phyloP scores from a whole-genome alignment of 352 stramenopile species.

The Phytopythium kandeliae region DNA sequence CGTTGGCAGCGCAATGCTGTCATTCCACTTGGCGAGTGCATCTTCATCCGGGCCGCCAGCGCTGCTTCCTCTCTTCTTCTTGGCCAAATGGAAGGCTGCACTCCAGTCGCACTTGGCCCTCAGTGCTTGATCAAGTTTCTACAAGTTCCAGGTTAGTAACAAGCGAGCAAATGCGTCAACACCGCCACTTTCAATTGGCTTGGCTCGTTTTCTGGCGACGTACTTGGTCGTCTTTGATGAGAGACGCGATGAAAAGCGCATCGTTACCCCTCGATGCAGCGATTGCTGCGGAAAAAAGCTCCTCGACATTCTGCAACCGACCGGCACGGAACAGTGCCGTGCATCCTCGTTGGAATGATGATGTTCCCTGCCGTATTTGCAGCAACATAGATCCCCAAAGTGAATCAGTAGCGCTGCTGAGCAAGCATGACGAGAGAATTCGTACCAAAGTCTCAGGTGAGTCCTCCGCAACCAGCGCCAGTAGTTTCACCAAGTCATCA shows the following conservation, averaged over 20 bases:
- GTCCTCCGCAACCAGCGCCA: conserved; percentile 17
- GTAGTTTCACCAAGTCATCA: conserved; percentile 27
- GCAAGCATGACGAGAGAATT: neutral
- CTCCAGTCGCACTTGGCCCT: conserved; percentile 16
- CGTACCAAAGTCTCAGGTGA: conserved; percentile 41
- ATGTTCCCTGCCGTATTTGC: conserved; percentile 30
- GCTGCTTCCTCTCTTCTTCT: conserved; percentile 5
- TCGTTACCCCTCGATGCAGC: conserved; percentile 25
- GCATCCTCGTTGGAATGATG: conserved; percentile 52
- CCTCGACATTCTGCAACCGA: conserved; percentile 15
- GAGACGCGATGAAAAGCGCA: conserved; percentile 41
- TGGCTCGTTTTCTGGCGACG: neutral
- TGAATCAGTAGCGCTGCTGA: neutral
- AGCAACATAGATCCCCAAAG: neutral
- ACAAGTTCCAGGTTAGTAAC: too few species aligned
- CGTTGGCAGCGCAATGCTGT: conserved; percentile 18
- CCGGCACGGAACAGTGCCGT: conserved; percentile 31
- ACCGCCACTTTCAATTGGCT: neutral
- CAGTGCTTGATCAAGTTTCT: conserved; percentile 19
- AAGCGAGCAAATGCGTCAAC: neutral
- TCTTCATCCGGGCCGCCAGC: neutral
- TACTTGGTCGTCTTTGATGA: conserved; percentile 44
- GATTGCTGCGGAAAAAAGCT: conserved; percentile 16
- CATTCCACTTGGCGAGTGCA: conserved; percentile 30
- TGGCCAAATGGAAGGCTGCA: conserved; percentile 19